Evolutionary conservation across 257 asterid species (phyloP).

Genomic region (Solanum rostratum): DNA sequence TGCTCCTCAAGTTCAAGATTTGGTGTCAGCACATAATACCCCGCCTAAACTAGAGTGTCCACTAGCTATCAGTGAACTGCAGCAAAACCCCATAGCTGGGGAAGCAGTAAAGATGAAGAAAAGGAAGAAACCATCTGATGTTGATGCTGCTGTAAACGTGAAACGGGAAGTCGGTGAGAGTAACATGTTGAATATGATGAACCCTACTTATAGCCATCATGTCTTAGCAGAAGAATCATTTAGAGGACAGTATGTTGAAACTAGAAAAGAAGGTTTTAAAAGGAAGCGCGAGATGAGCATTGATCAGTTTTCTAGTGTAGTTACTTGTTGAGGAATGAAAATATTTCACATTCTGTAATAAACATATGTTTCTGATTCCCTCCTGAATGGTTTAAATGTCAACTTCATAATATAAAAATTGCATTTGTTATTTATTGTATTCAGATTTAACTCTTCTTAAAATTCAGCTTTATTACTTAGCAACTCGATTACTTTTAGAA

Average conservation of each 20-base stretch:
- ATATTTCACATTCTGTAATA: not conserved
- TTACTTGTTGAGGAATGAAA: not conserved
- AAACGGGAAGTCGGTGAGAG: constrained; percentile 76
- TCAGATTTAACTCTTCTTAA: too few relatives aligned
- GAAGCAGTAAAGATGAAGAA: constrained; percentile 88
- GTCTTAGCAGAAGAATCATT: constrained; percentile 64
- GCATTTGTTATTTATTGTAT: too few relatives aligned
- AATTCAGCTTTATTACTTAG: too few relatives aligned
- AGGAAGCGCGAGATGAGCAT: constrained; percentile 47
- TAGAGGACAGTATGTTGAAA: constrained; percentile 78
- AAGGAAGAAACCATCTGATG: constrained; percentile 67
- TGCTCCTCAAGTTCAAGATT: constrained; percentile 36
- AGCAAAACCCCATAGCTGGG: constrained; percentile 47
- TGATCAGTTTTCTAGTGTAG: not conserved
- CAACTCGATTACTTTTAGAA: too few relatives aligned
- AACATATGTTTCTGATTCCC: too few relatives aligned
- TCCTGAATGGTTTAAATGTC: too few relatives aligned
- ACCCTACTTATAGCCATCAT: constrained; percentile 65
- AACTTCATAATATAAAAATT: too few relatives aligned
- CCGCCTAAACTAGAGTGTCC: constrained; percentile 35
- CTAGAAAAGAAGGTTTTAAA: constrained; percentile 59
- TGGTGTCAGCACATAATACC: constrained; percentile 70
- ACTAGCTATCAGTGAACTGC: constrained; percentile 31
- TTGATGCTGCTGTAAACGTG: constrained; percentile 53
- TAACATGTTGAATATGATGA: constrained; percentile 70